These are phyloP conservation scores for Hypholoma fasciculare DNA, from an alignment of 768 basidiomycete genomes.

Conservation along the genomic window DNA sequence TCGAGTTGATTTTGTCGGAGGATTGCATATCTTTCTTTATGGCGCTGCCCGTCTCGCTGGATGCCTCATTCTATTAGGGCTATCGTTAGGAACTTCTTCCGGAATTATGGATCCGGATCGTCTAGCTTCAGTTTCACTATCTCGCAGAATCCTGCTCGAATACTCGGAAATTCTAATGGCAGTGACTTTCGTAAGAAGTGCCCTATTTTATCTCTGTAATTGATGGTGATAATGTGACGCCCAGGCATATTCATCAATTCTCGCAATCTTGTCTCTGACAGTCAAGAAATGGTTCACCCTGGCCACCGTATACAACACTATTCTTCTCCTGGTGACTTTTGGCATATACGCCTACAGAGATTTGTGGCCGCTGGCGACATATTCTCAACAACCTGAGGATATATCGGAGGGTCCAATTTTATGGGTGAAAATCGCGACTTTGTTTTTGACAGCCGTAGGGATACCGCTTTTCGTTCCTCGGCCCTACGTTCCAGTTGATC, in stretches of 20 bases:
- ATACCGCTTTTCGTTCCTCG: conserved; percentile 56
- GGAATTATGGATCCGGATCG: background rate
- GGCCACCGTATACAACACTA: conserved; percentile 21
- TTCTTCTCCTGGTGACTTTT: conserved; percentile 31
- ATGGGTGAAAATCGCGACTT: conserved; percentile 48
- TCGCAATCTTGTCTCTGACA: conserved; percentile 38
- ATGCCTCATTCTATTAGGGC: conserved; percentile 9
- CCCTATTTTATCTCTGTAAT: background rate
- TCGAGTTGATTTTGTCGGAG: conserved; percentile 2
- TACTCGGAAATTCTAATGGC: conserved; percentile 13
- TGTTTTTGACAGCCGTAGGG: conserved; percentile 41
- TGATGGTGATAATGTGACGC: background rate
- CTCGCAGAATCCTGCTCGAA: background rate
- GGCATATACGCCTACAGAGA: conserved; percentile 50
- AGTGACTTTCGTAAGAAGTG: conserved; percentile 10
- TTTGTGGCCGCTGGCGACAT: conserved; percentile 55
- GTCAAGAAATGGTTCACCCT: conserved; percentile 29
- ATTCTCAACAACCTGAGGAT: conserved; percentile 42
- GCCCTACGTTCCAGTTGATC: conserved; percentile 51
- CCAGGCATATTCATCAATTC: conserved; percentile 40
- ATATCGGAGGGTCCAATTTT: conserved; percentile 40
- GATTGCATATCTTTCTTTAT: conserved; percentile 4
- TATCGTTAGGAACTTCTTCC: conserved; percentile 3
- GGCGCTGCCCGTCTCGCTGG: conserved; percentile 11
- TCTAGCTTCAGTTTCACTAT: background rate